phyloP scores from a whole-genome alignment of 768 basidiomycete species.

The Leccinum uliginosum region DNA sequence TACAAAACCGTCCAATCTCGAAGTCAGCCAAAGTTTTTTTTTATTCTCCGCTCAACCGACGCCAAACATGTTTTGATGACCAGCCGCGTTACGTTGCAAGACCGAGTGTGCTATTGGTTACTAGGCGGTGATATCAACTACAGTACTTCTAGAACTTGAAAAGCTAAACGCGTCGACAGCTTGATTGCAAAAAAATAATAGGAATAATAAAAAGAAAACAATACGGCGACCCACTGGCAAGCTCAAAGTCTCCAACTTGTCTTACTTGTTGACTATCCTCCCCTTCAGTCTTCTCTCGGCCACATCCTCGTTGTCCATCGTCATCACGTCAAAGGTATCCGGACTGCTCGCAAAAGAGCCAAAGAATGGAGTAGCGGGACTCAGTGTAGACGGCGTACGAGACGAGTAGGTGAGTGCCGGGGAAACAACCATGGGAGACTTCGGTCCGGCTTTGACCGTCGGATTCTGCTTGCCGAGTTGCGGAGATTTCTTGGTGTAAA shows the following conservation, averaged over 20 bases:
- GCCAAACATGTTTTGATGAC: no score
- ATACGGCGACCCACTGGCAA: not conserved
- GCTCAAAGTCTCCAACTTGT: not conserved
- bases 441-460: slow-evolving; percentile 28
- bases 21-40: not conserved
- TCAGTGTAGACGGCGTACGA: slow-evolving; percentile 59
- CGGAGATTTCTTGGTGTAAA: slow-evolving; percentile 11
- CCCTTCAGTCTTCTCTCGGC: slow-evolving; percentile 24
- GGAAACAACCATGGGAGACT: slow-evolving; percentile 55
- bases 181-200: slow-evolving; percentile 8
- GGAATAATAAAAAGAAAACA: not conserved
- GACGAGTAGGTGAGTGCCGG: slow-evolving; percentile 69
- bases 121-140: not conserved
- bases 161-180: slow-evolving; percentile 6
- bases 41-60: slow-evolving; percentile 28
- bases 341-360: slow-evolving; percentile 43
- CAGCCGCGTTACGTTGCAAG: no score
- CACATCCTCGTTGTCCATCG: slow-evolving; percentile 19
- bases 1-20: not conserved
- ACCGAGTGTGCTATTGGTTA: no score
- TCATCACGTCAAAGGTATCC: slow-evolving; percentile 29
- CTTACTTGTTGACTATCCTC: slow-evolving; percentile 16
- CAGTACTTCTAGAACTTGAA: not conserved
- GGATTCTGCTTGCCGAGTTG: slow-evolving; percentile 13
- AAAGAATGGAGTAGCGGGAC: slow-evolving; percentile 71